Conservation (phyloP, 2,329 filamentous ascomycete genomes). For the Arthrobotrys iridis region DNA sequence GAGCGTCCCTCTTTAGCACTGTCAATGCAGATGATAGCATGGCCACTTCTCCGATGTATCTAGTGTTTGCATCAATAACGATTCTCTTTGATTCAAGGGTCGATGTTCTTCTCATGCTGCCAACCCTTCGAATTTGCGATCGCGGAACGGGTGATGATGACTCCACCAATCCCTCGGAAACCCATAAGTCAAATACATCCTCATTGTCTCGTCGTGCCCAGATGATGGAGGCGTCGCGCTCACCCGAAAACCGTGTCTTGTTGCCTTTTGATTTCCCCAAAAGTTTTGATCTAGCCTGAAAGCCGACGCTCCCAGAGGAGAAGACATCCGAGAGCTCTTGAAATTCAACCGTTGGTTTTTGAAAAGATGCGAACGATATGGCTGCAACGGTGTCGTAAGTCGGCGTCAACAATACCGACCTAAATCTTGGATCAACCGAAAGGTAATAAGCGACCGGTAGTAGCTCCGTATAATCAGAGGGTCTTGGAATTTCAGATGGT, state of each 20-base stretch:
- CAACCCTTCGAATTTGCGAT: slow-evolving; percentile 36
- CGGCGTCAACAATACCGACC: slow-evolving; percentile 37
- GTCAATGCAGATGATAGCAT: slow-evolving; percentile 45
- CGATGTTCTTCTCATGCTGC: slow-evolving; percentile 40
- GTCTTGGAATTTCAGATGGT: slow-evolving; percentile 49
- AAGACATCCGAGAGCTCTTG: slow-evolving; percentile 16
- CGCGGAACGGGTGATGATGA: slow-evolving; percentile 7
- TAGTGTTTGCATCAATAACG: slow-evolving; percentile 38
- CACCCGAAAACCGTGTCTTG: slow-evolving; percentile 42
- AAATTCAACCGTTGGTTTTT: slow-evolving; percentile 33
- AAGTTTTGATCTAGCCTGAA: slow-evolving; percentile 11
- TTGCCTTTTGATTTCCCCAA: slow-evolving; percentile 22
- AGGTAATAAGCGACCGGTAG: slow-evolving; percentile 50
- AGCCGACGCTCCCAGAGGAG: neutral
- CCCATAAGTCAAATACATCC: slow-evolving; percentile 47
- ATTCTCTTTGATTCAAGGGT: slow-evolving; percentile 40
- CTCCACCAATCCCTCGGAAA: slow-evolving; percentile 19
- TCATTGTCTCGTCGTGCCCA: slow-evolving; percentile 38
- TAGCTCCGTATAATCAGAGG: slow-evolving; percentile 34
- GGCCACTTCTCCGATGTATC: slow-evolving; percentile 41
- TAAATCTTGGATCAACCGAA: slow-evolving; percentile 49
- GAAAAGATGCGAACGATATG: slow-evolving; percentile 46
- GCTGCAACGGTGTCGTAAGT: slow-evolving; percentile 41
- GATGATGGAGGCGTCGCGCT: slow-evolving; percentile 11
- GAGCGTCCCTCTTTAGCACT: slow-evolving; percentile 43